phyloP scores from a whole-genome alignment of 2,329 filamentous ascomycete genomes.

The Rhynchosporium agropyri region DNA sequence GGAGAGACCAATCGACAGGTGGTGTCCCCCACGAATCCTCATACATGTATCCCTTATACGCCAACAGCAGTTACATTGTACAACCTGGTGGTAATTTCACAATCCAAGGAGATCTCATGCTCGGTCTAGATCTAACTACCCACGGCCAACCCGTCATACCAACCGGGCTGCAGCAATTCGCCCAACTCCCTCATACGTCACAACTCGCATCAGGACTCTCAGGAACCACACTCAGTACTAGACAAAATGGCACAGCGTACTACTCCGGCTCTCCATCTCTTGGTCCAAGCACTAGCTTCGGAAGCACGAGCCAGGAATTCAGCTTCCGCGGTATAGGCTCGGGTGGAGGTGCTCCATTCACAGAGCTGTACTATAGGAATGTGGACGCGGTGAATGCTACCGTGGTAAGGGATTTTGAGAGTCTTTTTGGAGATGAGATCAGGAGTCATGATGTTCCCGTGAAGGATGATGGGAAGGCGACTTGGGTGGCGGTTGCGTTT shows the following conservation, averaged over 20 bases:
- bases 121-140: conserved; percentile 52
- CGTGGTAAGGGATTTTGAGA: conserved; percentile 53
- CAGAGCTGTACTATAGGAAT: conserved; percentile 55
- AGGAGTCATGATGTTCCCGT: conserved; percentile 22
- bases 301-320: conserved; percentile 60
- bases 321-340: conserved; percentile 51
- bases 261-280: conserved; percentile 54
- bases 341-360: conserved; percentile 19
- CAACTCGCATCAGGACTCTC: conserved; percentile 38
- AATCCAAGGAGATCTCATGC: conserved; percentile 52
- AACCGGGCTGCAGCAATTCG: conserved; percentile 61
- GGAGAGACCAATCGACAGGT: conserved; percentile 47
- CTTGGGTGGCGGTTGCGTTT: conserved; percentile 27
- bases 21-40: conserved; percentile 39
- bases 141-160: conserved; percentile 56
- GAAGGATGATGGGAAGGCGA: conserved; percentile 13
- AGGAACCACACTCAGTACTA: conserved; percentile 52
- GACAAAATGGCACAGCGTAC: conserved; percentile 58
- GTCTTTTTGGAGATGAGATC: conserved; percentile 39
- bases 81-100: conserved; percentile 50
- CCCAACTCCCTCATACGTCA: conserved; percentile 36
- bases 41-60: conserved; percentile 64
- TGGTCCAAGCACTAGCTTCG: conserved; percentile 53
- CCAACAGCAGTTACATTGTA: conserved; percentile 53
- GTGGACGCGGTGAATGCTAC: conserved; percentile 58